These are phyloP conservation scores for Solanum appendiculatum DNA, from an alignment of 257 asterid genomes.

Conservation along the genomic window DNA sequence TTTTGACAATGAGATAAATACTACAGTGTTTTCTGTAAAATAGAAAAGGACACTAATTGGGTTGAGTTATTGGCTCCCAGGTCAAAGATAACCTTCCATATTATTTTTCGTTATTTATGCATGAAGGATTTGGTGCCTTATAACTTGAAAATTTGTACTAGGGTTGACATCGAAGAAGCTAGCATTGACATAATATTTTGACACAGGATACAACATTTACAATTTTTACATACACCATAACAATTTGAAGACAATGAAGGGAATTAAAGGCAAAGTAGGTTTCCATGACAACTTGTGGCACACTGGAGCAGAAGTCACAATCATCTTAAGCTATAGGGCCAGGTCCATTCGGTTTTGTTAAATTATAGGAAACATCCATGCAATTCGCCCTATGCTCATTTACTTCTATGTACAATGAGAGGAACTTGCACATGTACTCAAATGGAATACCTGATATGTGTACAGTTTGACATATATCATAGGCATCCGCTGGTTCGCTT, in stretches of 20 bases:
- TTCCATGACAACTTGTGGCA: background rate
- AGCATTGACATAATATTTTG: background rate
- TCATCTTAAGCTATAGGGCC: background rate
- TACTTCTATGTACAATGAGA: background rate
- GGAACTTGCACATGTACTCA: background rate
- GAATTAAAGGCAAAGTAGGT: background rate
- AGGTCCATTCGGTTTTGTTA: background rate
- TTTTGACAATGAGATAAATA: background rate
- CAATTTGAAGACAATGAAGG: background rate
- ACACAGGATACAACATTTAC: background rate
- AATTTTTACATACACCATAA: background rate
- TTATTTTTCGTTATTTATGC: background rate
- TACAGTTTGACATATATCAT: conserved; percentile 71
- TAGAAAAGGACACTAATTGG: background rate
- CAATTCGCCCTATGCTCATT: background rate
- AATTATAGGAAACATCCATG: background rate
- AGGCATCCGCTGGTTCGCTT: conserved; percentile 73
- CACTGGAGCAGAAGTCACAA: background rate
- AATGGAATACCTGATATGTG: conserved; percentile 50
- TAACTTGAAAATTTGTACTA: background rate
- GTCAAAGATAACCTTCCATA: background rate
- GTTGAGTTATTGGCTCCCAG: background rate
- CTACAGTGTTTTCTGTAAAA: background rate
- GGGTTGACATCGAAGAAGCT: background rate
- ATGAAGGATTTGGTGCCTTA: background rate